Evolutionary conservation across 2,329 filamentous ascomycete genomes (phyloP), one percentile per base, ranked within the genome.

Genomic region (Fonsecaea nubica): DNA sequence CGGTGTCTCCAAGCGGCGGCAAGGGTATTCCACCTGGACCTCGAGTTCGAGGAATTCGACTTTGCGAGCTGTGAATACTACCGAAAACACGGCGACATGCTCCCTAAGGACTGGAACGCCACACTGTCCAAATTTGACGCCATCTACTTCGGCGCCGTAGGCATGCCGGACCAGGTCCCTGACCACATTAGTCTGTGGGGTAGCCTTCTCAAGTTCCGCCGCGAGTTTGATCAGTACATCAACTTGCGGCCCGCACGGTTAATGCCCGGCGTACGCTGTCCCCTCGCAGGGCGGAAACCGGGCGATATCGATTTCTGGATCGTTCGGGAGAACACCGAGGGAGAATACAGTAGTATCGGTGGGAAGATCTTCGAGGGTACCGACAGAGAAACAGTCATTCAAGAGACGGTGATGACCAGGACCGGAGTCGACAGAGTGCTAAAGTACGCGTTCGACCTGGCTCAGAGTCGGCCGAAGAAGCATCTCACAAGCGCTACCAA

Each of bases 401-500:
- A 98, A 30, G 93, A 98, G 75, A 96, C 95, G 74, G 95, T 99
- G 62, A 96, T 96, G 83, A 96, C 92, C 75, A 86, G 88, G 72
- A 90, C 94, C 79, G 95, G 95, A 72, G 93, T 89, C 74, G 95
- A 99, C 88, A 91, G 95, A 75, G 95, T 99, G 63, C 88, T 98
- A 73, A 91, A 93, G 78, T 99, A 93, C 81, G 95, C 95, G 76
- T 99, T 99, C 89, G 94, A 98, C 84, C 92, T 98, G 80, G 95
- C 95, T 74, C 87, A 95, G 82, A 88, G 92, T 75, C 91, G 97
- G 77, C 93, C 93, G 82, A 91, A 92, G 86, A 93, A 89, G 79
- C 95, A 99, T 90, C 98, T 99, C 89, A 95, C 95, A 80, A 98
- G 94, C 78, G 98, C 98, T 84, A 99, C 98, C 93, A 99, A 99